Conservation (phyloP, 257 asterid species). For the Solanum okadae region DNA sequence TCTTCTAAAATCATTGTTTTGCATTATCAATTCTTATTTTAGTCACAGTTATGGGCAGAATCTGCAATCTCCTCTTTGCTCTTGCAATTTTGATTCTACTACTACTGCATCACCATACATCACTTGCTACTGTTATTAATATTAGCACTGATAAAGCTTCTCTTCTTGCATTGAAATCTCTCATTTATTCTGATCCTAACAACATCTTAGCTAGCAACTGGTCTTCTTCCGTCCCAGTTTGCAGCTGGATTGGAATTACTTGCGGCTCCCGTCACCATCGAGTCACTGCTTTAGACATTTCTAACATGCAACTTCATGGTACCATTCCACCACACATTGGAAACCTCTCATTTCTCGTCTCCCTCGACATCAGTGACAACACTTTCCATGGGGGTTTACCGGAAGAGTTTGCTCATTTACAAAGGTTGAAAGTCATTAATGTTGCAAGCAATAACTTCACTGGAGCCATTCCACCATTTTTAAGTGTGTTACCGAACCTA, state of each 20-base stretch:
- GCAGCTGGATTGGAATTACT: background rate
- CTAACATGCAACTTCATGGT: background rate
- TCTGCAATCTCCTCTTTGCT: background rate
- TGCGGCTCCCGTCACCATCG: background rate
- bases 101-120: background rate
- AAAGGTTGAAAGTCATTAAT: background rate
- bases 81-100: background rate
- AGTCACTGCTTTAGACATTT: background rate
- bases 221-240: background rate
- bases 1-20: too few relatives aligned
- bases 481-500: background rate
- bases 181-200: background rate
- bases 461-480: background rate
- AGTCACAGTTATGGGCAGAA: background rate
- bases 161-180: background rate
- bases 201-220: background rate
- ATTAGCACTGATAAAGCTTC: background rate
- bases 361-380: background rate
- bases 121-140: background rate
- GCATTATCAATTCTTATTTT: too few relatives aligned
- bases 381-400: background rate
- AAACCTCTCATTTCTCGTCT: background rate
- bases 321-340: background rate
- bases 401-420: background rate
- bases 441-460: background rate